Conservation (phyloP, 495 filamentous ascomycete species). For the Podospora conica region DNA sequence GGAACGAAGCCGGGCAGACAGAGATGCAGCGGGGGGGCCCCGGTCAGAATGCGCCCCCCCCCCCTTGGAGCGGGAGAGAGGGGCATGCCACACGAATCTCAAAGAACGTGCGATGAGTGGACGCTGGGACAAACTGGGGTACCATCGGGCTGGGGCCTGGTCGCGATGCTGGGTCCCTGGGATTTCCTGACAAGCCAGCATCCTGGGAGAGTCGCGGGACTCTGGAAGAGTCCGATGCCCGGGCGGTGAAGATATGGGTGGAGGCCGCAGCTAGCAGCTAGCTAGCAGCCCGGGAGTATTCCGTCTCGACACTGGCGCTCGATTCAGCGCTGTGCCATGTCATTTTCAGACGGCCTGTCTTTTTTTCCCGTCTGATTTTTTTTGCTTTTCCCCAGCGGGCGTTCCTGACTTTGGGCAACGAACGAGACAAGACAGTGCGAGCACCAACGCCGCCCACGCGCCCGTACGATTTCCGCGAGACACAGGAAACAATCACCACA, state of each 20-base stretch:
- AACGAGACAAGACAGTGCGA: too few relatives aligned
- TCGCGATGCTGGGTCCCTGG: conserved; percentile 17
- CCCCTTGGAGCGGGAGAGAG: conserved; percentile 17
- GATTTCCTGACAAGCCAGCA: conserved; percentile 15
- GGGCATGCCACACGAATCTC: conserved; percentile 19
- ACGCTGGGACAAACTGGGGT: conserved; percentile 14
- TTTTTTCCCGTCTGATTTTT: not conserved
- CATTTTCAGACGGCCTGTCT: too few relatives aligned
- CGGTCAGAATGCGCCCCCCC: not conserved
- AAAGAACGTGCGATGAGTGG: conserved; percentile 10
- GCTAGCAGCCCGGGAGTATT: conserved; percentile 7
- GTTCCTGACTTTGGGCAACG: too few relatives aligned
- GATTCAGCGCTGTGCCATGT: too few relatives aligned
- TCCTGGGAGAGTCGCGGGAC: conserved; percentile 7
- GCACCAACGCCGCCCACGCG: not conserved
- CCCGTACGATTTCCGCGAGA: not conserved
- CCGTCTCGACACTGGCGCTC: too few relatives aligned
- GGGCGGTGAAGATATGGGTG: too few relatives aligned
- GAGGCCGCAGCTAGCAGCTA: conserved; percentile 14
- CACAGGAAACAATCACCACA: not conserved
- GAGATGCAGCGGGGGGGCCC: not conserved
- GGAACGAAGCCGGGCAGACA: not conserved
- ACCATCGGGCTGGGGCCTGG: conserved; percentile 22
- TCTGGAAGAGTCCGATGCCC: conserved; percentile 9
- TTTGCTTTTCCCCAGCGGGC: not conserved